Evolutionary conservation across 352 stramenopile species (phyloP).

Genomic region (Globisporangium middletonii): DNA sequence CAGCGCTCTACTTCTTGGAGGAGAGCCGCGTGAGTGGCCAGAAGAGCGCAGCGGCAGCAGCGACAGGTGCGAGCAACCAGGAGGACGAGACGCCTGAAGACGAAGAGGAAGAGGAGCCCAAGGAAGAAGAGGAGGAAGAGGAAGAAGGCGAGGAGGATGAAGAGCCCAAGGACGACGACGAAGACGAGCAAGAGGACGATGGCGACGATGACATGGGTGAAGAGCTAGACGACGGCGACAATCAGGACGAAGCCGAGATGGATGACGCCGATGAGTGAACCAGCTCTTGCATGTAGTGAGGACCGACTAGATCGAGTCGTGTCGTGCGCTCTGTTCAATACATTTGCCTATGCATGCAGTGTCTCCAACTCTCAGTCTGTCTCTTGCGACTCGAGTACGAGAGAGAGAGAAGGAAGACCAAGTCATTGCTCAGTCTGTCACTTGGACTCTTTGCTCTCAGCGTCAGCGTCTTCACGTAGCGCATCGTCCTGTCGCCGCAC

Average conservation of each 20-base stretch:
- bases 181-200: constrained; percentile 13
- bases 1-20: constrained; percentile 35
- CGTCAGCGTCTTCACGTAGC: neutral
- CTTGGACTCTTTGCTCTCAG: constrained; percentile 4
- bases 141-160: constrained; percentile 2
- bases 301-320: too few relatives aligned
- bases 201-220: constrained; percentile 6
- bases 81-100: constrained; percentile 2
- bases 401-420: neutral
- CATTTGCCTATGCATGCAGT: too few relatives aligned
- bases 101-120: constrained; percentile 1
- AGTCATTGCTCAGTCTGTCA: neutral
- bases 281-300: neutral
- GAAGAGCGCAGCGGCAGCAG: neutral
- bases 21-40: constrained; percentile 15
- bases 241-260: neutral
- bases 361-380: too few relatives aligned
- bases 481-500: constrained; percentile 2
- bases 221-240: constrained; percentile 1
- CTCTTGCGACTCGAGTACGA: too few relatives aligned
- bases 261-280: neutral
- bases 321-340: too few relatives aligned
- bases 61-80: neutral
- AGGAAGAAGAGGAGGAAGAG: constrained; percentile 1
- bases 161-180: constrained; percentile 8